Conservation (phyloP, 208 protist species). For the Histomonas meleagridis region DNA sequence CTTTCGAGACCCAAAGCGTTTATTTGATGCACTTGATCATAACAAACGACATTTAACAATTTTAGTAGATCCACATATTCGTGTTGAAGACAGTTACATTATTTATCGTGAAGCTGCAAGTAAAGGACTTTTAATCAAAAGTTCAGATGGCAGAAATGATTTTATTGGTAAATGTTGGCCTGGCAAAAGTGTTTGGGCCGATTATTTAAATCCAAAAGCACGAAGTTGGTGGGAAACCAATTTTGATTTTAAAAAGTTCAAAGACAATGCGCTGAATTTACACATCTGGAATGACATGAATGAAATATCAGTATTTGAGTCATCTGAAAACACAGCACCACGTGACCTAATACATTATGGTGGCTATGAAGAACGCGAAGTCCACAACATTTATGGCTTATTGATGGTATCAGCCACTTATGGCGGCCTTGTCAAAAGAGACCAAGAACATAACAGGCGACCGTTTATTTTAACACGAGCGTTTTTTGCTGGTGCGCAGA, state of each 20-base stretch:
- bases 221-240: slow-evolving; percentile 48
- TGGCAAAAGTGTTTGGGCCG: slow-evolving; percentile 71
- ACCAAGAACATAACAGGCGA: slow-evolving; percentile 51
- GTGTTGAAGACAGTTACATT: background rate
- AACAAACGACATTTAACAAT: background rate
- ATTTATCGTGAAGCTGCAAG: background rate
- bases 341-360: slow-evolving; percentile 68
- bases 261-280: slow-evolving; percentile 66
- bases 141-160: slow-evolving; percentile 48
- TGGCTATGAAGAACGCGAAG: slow-evolving; percentile 71
- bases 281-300: slow-evolving; percentile 99
- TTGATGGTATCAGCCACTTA: slow-evolving; percentile 56
- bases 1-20: background rate
- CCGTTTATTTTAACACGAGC: slow-evolving; percentile 89
- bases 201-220: slow-evolving; percentile 74
- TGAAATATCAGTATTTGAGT: slow-evolving; percentile 84
- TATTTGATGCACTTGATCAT: background rate
- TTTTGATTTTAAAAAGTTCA: slow-evolving; percentile 37
- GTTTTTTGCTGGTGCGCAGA: slow-evolving; percentile 91
- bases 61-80: slow-evolving; percentile 14
- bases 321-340: slow-evolving; percentile 59
- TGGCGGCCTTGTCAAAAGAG: slow-evolving; percentile 64
- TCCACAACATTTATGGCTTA: slow-evolving; percentile 93
- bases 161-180: slow-evolving; percentile 91
- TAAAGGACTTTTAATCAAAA: background rate